Evolutionary conservation across 2,329 filamentous ascomycete species (phyloP).

Genomic region (Pseudopyrenochaeta lycopersici): DNA sequence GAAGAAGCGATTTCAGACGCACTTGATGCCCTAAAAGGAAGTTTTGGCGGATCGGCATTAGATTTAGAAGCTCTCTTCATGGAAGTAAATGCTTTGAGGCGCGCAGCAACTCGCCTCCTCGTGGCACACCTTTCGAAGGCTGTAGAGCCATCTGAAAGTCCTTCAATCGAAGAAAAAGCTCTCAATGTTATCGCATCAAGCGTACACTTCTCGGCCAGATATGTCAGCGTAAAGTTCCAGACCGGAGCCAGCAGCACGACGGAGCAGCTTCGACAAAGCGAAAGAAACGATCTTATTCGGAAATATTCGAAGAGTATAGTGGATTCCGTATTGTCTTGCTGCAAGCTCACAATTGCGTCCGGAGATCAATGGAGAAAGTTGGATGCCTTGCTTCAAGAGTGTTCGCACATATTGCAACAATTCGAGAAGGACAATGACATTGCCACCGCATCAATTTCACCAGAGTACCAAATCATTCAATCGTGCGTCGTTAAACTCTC

Average conservation of each 20-base stretch:
- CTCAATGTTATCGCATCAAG: slow-evolving; percentile 38
- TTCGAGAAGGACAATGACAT: slow-evolving; percentile 28
- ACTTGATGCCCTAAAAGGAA: slow-evolving; percentile 37
- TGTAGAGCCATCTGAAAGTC: not conserved
- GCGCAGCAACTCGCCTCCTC: slow-evolving; percentile 38
- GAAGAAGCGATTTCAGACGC: slow-evolving; percentile 29
- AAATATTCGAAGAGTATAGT: slow-evolving; percentile 45
- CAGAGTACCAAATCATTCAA: slow-evolving; percentile 22
- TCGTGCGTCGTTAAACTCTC: slow-evolving; percentile 69
- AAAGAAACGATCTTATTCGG: slow-evolving; percentile 32
- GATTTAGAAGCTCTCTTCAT: slow-evolving; percentile 48
- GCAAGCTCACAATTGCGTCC: slow-evolving; percentile 34
- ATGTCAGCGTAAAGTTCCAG: slow-evolving; percentile 32
- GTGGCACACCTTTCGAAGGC: slow-evolving; percentile 17
- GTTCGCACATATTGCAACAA: slow-evolving; percentile 35
- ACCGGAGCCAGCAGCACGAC: slow-evolving; percentile 27
- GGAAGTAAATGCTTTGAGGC: slow-evolving; percentile 46
- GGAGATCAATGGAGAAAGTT: slow-evolving; percentile 41
- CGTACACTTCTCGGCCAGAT: slow-evolving; percentile 45
- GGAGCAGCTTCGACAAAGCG: slow-evolving; percentile 24
- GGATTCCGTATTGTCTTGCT: slow-evolving; percentile 47
- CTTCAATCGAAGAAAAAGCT: slow-evolving; percentile 19
- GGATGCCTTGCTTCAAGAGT: slow-evolving; percentile 44
- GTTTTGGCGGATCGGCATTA: slow-evolving; percentile 38
- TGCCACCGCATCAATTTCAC: slow-evolving; percentile 4